Evolutionary conservation across 352 stramenopile species (phyloP).

Genomic region (Phytophthora tubulina): DNA sequence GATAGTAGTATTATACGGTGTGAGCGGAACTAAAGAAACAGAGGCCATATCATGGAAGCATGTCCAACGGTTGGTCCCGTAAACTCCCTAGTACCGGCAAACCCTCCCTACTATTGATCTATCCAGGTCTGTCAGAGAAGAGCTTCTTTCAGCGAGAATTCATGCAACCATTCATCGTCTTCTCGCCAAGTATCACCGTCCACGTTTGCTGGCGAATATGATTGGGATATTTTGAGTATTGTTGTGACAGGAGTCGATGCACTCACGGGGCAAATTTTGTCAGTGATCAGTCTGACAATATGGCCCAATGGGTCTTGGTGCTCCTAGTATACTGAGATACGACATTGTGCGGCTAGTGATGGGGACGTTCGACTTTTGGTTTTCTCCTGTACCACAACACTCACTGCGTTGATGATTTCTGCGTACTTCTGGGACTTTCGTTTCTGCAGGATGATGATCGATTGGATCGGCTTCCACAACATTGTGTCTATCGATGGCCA

Average conservation of each 20-base stretch:
- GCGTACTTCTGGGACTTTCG: conserved; percentile 43
- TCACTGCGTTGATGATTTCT: conserved; percentile 39
- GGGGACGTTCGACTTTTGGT: conserved; percentile 57
- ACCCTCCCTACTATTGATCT: conserved; percentile 40
- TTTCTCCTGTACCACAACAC: conserved; percentile 45
- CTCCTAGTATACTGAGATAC: conserved; percentile 37
- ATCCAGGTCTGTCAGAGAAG: conserved; percentile 43
- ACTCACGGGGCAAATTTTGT: conserved; percentile 22
- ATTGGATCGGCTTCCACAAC: conserved; percentile 48
- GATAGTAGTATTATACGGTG: no score
- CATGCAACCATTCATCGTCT: conserved; percentile 30
- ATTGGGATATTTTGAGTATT: conserved; percentile 30
- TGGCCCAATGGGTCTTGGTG: conserved; percentile 35
- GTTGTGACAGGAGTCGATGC: conserved; percentile 33
- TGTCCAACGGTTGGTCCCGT: background rate
- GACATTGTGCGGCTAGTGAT: conserved; percentile 45
- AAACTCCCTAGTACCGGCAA: conserved; percentile 40
- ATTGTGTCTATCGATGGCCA: conserved; percentile 46
- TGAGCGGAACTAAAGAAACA: background rate
- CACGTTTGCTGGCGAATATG: conserved; percentile 35
- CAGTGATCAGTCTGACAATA: conserved; percentile 29
- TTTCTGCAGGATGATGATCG: conserved; percentile 35
- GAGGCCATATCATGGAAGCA: background rate
- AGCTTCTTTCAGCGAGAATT: conserved; percentile 33
- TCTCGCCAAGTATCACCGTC: conserved; percentile 39